These are phyloP conservation scores for Gillenia trifoliata DNA, from an alignment of 306 rosid species.

Conservation along the genomic window DNA sequence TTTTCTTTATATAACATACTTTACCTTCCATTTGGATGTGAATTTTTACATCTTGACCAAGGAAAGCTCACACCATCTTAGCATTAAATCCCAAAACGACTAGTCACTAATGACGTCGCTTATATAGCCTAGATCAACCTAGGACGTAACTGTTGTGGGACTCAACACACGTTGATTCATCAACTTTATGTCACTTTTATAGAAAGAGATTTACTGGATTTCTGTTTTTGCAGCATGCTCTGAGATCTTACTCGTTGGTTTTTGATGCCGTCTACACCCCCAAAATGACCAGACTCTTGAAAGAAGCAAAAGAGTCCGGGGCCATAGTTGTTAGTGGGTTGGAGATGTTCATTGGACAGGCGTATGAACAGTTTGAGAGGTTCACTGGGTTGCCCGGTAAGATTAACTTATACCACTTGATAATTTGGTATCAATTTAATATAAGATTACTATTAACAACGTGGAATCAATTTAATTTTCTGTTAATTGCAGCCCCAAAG, in stretches of 20 bases:
- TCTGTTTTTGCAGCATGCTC: conserved; percentile 62
- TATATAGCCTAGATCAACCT: not conserved
- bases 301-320: conserved; percentile 87
- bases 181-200: conserved; percentile 16
- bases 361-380: conserved; percentile 71
- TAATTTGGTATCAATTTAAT: conserved; percentile 7
- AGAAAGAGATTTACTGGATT: conserved; percentile 21
- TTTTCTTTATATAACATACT: not conserved
- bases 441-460: not conserved
- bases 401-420: conserved; percentile 6
- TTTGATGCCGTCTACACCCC: conserved; percentile 95
- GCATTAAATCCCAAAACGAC: not conserved
- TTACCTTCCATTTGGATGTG: not conserved
- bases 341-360: conserved; percentile 92
- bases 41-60: not conserved
- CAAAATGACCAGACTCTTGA: conserved; percentile 72
- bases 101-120: not conserved
- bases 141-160: not conserved
- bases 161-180: not conserved
- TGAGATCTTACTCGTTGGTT: conserved; percentile 64
- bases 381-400: conserved; percentile 92
- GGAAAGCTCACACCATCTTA: not conserved
- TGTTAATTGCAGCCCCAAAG: conserved; percentile 67
- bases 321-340: conserved; percentile 63
- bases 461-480: conserved; percentile 14